Base-by-base conservation (phyloP, 2,329 filamentous ascomycete genomes). In the Xylariaceae sp. region DNA sequence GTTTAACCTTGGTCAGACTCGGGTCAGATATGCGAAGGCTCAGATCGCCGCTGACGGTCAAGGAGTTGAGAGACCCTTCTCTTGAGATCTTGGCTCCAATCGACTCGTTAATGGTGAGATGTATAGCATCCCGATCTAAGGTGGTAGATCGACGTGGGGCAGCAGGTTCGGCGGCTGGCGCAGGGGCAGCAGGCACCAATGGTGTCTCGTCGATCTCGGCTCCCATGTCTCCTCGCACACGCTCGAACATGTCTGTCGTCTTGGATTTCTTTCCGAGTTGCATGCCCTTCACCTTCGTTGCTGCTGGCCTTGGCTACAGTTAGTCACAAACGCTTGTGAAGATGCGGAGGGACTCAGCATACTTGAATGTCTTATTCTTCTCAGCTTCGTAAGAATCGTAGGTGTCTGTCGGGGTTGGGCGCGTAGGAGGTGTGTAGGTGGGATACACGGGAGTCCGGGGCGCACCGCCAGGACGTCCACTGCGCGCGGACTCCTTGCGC, bases 181-280 rank as follows among this genome's bases (percentile, higher is more conserved):
- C 74, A 17, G 82, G 75, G 62, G 79, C 70, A 65, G 79, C 70
- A 68, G 78, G 72, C 15, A 93, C 86, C 30, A 95, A 81, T 44
- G 91, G 91, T 49, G 77, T 76, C 57, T 92, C 87, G 72, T 96
- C 92, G 44, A 86, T 86, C 71, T 96, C 91, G 44, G 88, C 83
- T n/a, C 92, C 92, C 72, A 97, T 82, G 65, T 97, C 93, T 61
- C 90, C 90, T 66, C 92, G 88, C 39, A 99, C 92, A 70, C 92
- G 89, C 76, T 97, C 93, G 73, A 96, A 97, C 82, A 97, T 96
- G 74, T 96, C 93, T 35, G 89, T 96, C 18, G 90, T 92, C 80
- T 97, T 97, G 62, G 90, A 96, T 79, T 99, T 99, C 81, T 97
- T 97, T 76, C 94, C 94, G 59, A 99, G 81, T 76, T 97, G 93